Conservation (phyloP, 257 asterid species). For the Solanum paucissectum region DNA sequence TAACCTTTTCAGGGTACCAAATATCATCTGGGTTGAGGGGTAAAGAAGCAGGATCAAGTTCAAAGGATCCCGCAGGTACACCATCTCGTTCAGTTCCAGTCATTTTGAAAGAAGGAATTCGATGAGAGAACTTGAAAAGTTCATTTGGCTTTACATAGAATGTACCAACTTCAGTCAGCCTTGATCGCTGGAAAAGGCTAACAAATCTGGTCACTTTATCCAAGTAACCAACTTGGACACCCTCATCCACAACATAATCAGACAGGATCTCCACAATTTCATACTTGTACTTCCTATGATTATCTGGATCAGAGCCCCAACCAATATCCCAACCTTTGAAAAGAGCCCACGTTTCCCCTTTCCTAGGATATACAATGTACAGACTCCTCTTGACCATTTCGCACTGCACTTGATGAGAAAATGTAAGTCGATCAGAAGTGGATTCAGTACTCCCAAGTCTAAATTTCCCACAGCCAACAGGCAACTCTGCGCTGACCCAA, state of each 20-base stretch:
- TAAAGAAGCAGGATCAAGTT: constrained; percentile 76
- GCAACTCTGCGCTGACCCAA: constrained; percentile 34
- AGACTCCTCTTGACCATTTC: constrained; percentile 33
- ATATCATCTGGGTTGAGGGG: constrained; percentile 42
- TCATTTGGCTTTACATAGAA: constrained; percentile 31
- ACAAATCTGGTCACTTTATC: constrained; percentile 50
- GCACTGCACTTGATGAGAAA: constrained; percentile 41
- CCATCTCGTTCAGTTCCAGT: constrained; percentile 53
- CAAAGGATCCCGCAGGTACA: constrained; percentile 64
- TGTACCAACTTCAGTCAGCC: constrained; percentile 3
- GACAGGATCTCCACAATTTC: constrained; percentile 66
- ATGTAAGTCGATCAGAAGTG: constrained; percentile 15
- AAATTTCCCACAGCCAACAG: constrained; percentile 66
- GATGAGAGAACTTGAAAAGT: constrained; percentile 52
- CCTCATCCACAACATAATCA: constrained; percentile 28
- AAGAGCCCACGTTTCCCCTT: constrained; percentile 80
- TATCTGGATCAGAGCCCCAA: constrained; percentile 40
- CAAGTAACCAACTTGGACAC: constrained; percentile 40
- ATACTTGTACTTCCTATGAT: constrained; percentile 27
- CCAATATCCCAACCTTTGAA: constrained; percentile 50
- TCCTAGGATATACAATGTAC: constrained; percentile 36
- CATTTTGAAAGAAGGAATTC: constrained; percentile 41
- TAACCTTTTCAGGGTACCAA: constrained; percentile 27
- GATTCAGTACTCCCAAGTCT: constrained; percentile 15
- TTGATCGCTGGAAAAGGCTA: constrained; percentile 45